These are phyloP conservation scores for Chenopodium berlandieri DNA, from an alignment of 148 eudicot genomes.

Conservation along the genomic window DNA sequence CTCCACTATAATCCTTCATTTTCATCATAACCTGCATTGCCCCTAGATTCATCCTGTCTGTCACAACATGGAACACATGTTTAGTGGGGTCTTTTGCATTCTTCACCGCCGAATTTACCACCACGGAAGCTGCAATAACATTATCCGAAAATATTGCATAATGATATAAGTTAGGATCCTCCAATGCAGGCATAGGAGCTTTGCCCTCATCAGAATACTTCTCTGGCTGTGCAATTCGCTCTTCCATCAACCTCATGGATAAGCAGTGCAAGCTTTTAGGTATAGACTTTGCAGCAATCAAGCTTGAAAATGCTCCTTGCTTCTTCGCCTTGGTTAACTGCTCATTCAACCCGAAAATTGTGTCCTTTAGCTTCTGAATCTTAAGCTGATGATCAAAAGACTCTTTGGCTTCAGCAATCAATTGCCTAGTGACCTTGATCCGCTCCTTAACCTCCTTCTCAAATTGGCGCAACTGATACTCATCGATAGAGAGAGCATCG, in stretches of 20 bases:
- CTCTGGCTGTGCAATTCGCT: slow-evolving; percentile 70
- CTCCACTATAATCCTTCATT: slow-evolving; percentile 82
- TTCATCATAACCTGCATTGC: slow-evolving; percentile 98
- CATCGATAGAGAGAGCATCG: slow-evolving; percentile 59
- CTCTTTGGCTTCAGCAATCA: slow-evolving; percentile 83
- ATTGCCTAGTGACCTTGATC: slow-evolving; percentile 77
- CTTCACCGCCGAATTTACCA: slow-evolving; percentile 86
- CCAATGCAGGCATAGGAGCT: slow-evolving; percentile 56
- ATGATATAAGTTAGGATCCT: slow-evolving; percentile 83
- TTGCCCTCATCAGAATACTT: slow-evolving; percentile 77
- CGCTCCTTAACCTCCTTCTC: slow-evolving; percentile 94
- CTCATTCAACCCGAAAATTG: slow-evolving; percentile 76
- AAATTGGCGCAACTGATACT: slow-evolving; percentile 54
- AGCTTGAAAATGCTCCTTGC: slow-evolving; percentile 93
- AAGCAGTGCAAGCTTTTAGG: slow-evolving; percentile 91
- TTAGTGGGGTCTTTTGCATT: slow-evolving; percentile 82
- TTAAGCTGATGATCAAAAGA: slow-evolving; percentile 90
- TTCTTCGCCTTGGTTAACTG: slow-evolving; percentile 82
- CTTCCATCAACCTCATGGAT: slow-evolving; percentile 91
- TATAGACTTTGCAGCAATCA: slow-evolving; percentile 94
- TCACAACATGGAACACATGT: slow-evolving; percentile 95
- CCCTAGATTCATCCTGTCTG: slow-evolving; percentile 93
- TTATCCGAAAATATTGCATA: slow-evolving; percentile 92
- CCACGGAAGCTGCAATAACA: slow-evolving; percentile 89
- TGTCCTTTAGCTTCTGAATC: slow-evolving; percentile 91